A percentile compares a stretch with the other conserved stretches of the same genome.
Conservation (phyloP, 2,329 filamentous ascomycete genomes). For the Teratosphaeria pseudoeucalypti region DNA sequence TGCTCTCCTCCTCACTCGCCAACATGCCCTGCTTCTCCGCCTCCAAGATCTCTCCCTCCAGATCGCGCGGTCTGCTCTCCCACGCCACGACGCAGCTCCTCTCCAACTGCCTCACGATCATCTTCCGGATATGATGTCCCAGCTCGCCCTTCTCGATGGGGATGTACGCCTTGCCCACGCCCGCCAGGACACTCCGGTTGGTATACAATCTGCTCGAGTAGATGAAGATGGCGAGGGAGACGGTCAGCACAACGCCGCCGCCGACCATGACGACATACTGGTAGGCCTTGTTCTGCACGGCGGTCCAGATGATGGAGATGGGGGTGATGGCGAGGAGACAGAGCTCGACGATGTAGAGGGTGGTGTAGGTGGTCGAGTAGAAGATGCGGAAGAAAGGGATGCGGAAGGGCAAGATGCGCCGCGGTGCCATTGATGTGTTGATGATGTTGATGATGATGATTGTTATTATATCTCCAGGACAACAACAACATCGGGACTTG, state of each 20-base stretch:
- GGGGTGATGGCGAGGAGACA: constrained; percentile 70
- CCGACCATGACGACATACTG: constrained; percentile 78
- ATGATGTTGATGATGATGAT: not conserved
- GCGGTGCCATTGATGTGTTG: not conserved
- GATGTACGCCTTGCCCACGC: constrained; percentile 78
- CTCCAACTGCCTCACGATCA: constrained; percentile 62
- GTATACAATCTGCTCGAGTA: constrained; percentile 81
- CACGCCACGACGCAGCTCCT: constrained; percentile 74
- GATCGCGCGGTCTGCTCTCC: constrained; percentile 60
- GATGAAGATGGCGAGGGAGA: constrained; percentile 60
- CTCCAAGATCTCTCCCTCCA: constrained; percentile 24
- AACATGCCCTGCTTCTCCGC: constrained; percentile 21
- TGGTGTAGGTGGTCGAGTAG: constrained; percentile 52
- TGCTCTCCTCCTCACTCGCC: constrained; percentile 9
- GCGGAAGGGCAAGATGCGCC: constrained; percentile 27
- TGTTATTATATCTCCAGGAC: too few species aligned
- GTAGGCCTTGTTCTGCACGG: constrained; percentile 52
- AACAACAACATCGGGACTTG: too few species aligned
- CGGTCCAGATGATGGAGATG: constrained; percentile 67
- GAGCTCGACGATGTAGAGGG: constrained; percentile 64
- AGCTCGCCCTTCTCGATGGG: constrained; percentile 81
- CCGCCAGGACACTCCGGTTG: constrained; percentile 65
- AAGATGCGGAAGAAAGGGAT: constrained; percentile 58
- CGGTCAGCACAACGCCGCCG: constrained; percentile 63
- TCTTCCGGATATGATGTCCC: constrained; percentile 58